These are phyloP conservation scores for Salix dunnii DNA, from an alignment of 345 rosid species.

Conservation along the genomic window DNA sequence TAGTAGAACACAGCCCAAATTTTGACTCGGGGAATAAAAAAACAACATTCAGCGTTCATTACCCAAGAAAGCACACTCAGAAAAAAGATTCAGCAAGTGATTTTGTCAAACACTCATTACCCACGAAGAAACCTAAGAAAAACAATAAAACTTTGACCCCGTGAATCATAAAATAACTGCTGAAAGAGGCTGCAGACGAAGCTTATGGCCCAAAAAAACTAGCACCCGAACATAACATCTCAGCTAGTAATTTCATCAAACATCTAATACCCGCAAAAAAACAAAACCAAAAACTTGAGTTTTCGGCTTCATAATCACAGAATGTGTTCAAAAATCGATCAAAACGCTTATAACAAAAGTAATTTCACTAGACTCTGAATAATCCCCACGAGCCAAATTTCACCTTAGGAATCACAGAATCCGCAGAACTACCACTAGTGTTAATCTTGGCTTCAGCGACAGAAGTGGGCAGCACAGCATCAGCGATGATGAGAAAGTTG, in stretches of 20 bases:
- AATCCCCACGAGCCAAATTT: not conserved
- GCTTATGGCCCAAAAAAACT: not conserved
- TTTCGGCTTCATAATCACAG: not conserved
- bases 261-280: slow-evolving; percentile 26
- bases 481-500: slow-evolving; percentile 78
- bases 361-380: slow-evolving; percentile 39
- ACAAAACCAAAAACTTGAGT: not conserved
- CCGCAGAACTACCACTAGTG: slow-evolving; percentile 23
- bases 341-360: not conserved
- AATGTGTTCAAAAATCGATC: not conserved
- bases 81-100: not conserved
- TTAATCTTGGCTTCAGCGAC: slow-evolving; percentile 39
- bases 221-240: not conserved
- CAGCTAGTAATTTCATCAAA: slow-evolving; percentile 30
- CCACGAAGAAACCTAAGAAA: not conserved
- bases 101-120: not conserved
- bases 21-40: not conserved
- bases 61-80: not conserved
- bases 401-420: slow-evolving; percentile 61
- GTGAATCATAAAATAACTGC: not conserved
- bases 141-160: not conserved
- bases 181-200: not conserved
- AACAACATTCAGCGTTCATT: not conserved
- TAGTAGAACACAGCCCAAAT: not conserved
- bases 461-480: slow-evolving; percentile 55